Base-by-base conservation (phyloP, 805 yeast genomes). In the Kazachstania martiniae region DNA sequence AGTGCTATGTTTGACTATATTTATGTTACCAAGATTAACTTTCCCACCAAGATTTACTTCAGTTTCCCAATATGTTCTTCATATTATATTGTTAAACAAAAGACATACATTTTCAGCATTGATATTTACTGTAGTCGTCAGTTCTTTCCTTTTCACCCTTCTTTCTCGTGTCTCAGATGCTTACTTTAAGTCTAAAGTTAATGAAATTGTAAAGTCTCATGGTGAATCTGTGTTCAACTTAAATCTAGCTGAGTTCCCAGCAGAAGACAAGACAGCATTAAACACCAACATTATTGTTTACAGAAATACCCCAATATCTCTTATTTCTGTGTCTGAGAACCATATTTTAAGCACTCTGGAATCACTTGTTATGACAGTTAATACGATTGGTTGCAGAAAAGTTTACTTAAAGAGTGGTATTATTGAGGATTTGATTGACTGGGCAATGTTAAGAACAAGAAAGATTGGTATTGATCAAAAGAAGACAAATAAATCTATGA, bases 261-360 rank as follows among this genome's bases (percentile, higher is more conserved):
- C 39, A 7, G 43, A 47, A 31, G 39, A 44, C 44, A 68, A 69
- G 14, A 59, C 63, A 12, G n/a, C n/a, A n/a, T n/a, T n/a, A n/a
- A 70, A 76, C 42, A 63, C 84, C 1, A 70, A 68, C 31, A 47
- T 77, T 25, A 63, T 79, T 18, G 50, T 70, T 12, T 81, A 80
- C 58, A 70, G 87, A 47, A 70, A 70, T n/a, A 62, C 76, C 1
- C 87, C 91, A 12, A 74, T 82, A 48, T 85, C 86, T 0, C 60
- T 76, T 23, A 61, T 69, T 19, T 65, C 77, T 1, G 37, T 62
- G 8, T 59, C 68, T 28, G 64, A 62, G 27, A 50, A 58, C 25
- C 61, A 66, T n/a, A 62, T 65, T 8, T 46, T 63, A 30, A 58
- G 68, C 0, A 53, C 64, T 7, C 56, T 57, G 16, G 57, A 61